A percentile compares a stretch with the other conserved stretches of the same genome.
Conservation (phyloP, 305 asterid genomes). For the Solanum chacoense region DNA sequence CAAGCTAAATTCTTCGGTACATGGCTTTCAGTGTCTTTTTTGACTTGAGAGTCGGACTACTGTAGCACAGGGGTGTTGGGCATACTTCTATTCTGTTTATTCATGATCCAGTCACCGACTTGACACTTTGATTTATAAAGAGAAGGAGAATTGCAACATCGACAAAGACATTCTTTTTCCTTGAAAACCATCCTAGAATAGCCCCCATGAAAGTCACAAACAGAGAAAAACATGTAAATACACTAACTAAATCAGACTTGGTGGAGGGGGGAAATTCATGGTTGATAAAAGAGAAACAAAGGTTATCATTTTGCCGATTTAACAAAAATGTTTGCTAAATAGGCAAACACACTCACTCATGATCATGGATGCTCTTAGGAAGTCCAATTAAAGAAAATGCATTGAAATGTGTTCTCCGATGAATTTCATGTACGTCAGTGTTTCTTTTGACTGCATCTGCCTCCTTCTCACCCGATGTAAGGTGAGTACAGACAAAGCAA, state of each 20-base stretch:
- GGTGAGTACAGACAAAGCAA: constrained; percentile 77
- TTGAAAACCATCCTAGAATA: neutral
- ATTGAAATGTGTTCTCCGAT: constrained; percentile 66
- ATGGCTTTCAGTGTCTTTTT: neutral
- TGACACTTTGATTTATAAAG: neutral
- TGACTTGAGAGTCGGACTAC: neutral
- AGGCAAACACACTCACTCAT: constrained; percentile 50
- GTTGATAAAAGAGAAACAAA: neutral
- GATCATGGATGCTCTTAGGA: constrained; percentile 67
- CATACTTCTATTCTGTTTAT: neutral
- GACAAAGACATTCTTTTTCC: neutral
- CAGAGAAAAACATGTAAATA: neutral
- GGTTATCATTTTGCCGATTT: neutral
- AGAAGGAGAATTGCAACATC: neutral
- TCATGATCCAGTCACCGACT: neutral
- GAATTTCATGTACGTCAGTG: constrained; percentile 76
- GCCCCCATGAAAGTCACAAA: neutral
- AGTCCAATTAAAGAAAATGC: constrained; percentile 46
- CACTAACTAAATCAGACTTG: neutral
- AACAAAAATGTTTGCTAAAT: neutral
- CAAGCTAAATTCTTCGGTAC: neutral
- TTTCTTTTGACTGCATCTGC: constrained; percentile 68
- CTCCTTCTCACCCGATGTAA: constrained; percentile 84
- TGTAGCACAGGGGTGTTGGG: neutral
- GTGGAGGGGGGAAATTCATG: neutral